phyloP scores from a whole-genome alignment of 2,329 filamentous ascomycete genomes.

The Sporothrix inflata region DNA sequence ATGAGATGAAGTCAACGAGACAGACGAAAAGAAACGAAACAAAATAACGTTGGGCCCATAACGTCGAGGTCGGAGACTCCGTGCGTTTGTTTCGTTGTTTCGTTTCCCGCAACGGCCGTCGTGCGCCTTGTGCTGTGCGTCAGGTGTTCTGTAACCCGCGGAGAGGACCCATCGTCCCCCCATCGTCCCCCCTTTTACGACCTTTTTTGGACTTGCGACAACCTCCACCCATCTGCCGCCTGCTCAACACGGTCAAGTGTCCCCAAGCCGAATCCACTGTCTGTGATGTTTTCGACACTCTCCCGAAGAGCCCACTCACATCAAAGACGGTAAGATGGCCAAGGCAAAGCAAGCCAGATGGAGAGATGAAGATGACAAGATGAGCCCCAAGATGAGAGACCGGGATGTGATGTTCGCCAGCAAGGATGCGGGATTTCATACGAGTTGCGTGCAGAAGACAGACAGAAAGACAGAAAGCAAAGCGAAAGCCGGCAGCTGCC shows the following conservation, averaged over 20 bases:
- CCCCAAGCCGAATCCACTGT: neutral
- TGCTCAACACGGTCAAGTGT: constrained; percentile 11
- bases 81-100: constrained; percentile 1
- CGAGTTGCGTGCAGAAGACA: neutral
- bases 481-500: neutral
- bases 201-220: neutral
- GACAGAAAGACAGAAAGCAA: no score
- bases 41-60: neutral
- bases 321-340: no score
- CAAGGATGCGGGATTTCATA: neutral
- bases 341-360: no score
- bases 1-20: neutral
- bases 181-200: neutral
- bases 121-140: constrained; percentile 16
- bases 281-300: neutral
- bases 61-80: neutral
- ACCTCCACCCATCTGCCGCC: neutral
- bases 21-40: neutral
- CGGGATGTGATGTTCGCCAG: neutral
- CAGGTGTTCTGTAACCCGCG: constrained; percentile 4
- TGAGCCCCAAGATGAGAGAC: neutral
- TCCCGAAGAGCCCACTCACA: neutral
- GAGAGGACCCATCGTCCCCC: neutral
- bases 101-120: constrained; percentile 1
- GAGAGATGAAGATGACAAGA: neutral